Conservation (phyloP, 2,329 filamentous ascomycete species). For the Pezizomycotina sp. region DNA sequence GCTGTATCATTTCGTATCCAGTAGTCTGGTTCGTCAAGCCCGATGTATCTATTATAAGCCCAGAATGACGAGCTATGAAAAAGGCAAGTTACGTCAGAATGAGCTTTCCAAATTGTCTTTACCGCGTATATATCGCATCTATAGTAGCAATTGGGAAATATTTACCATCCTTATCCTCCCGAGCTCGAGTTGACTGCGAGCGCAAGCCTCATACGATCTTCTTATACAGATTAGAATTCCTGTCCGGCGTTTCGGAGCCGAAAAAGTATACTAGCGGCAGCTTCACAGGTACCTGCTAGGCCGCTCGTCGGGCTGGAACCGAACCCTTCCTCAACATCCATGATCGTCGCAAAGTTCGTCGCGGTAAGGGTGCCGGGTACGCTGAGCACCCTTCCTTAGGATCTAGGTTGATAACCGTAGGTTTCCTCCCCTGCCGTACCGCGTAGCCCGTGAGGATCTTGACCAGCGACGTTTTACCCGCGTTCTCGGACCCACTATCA, state of each 20-base stretch:
- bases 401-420: slow-evolving; percentile 71
- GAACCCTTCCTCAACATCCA: slow-evolving; percentile 81
- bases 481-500: slow-evolving; percentile 65
- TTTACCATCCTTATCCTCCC: slow-evolving; percentile 48
- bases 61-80: slow-evolving; percentile 37
- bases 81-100: background rate
- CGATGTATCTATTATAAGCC: slow-evolving; percentile 73
- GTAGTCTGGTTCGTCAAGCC: slow-evolving; percentile 49
- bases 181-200: slow-evolving; percentile 61
- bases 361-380: slow-evolving; percentile 71
- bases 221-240: slow-evolving; percentile 56
- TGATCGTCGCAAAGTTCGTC: slow-evolving; percentile 67
- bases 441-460: slow-evolving; percentile 68
- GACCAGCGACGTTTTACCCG: slow-evolving; percentile 68
- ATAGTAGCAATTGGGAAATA: background rate
- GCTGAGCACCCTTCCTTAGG: slow-evolving; percentile 59
- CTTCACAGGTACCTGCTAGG: slow-evolving; percentile 75
- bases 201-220: slow-evolving; percentile 60
- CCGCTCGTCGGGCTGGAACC: slow-evolving; percentile 82
- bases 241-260: slow-evolving; percentile 55
- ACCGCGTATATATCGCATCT: background rate
- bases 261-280: slow-evolving; percentile 82
- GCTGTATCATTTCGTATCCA: slow-evolving; percentile 60
- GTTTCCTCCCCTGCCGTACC: slow-evolving; percentile 54
- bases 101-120: background rate